Base-by-base conservation (phyloP, 305 asterid species). In the Caryopteris hybrid region DNA sequence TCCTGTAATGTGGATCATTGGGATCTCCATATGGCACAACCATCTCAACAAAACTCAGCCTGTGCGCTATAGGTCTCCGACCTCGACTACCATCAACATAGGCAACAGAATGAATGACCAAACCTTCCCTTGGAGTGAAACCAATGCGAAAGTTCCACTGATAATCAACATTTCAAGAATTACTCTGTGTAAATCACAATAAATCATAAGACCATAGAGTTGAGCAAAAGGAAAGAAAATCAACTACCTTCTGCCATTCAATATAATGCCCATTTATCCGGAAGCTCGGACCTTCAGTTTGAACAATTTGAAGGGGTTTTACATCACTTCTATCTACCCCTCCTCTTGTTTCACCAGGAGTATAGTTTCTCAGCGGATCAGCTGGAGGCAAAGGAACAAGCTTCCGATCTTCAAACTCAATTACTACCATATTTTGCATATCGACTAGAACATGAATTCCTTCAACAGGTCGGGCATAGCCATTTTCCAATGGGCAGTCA, bases 21-120 rank as follows among this genome's bases (percentile, higher is more conserved):
- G 99, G 99, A 78, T 93, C 97, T 52, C 98, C 97, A 75, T 92
- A 92, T 27, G 98, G 98, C 47, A 92, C 98, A 54, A 92, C 97
- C 97, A 92, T 90, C 85, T 92, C 98, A 23, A 86, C 98, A 80
- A 92, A 90, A 75, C 96, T 88, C 83, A 93, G 80, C 80, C 96
- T 81, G 70, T 88, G 97, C 33, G 99, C 97, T 63, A 91, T 84
- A 52, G 96, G 95, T 75, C 99, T 88, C 71, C 97, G 83, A 48
- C 99, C 99, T 46, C 96, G 84, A 71, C 97, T 85, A 50, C 96
- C 99, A 75, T 93, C 97, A 74, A 87, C 84, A 77, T 93, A 93
- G 75, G 97, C 99, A 71, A 90, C 95, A 1, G 96, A 93, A 74
- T 93, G 92, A 62, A 90, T 90, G 72, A 93, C 92, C 85, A 93